A percentile compares a stretch with the other conserved stretches of the same genome.
Conservation (phyloP, 1,139 yeast genomes). For the Suhomyces terraborum region DNA sequence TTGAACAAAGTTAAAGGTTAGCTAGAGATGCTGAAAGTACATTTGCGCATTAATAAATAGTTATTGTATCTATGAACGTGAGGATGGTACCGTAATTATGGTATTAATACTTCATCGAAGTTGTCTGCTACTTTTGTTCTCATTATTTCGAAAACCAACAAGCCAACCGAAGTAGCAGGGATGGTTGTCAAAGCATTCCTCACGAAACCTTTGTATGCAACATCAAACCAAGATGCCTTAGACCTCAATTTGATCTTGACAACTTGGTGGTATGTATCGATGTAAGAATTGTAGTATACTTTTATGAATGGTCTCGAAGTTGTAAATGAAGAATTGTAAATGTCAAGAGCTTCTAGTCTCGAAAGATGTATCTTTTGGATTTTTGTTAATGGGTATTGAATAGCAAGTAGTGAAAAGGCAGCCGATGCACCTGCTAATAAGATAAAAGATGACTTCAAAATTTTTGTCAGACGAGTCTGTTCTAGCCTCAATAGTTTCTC, state of each 20-base stretch:
- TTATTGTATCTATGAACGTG: background rate
- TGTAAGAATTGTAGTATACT: conserved; percentile 66
- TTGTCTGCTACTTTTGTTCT: conserved; percentile 50
- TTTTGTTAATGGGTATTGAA: conserved; percentile 82
- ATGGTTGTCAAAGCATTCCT: conserved; percentile 73
- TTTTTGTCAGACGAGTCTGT: conserved; percentile 45
- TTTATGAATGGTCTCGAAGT: conserved; percentile 43
- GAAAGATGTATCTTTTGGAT: conserved; percentile 79
- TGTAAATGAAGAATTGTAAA: conserved; percentile 50
- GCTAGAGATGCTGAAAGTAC: background rate
- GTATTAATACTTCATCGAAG: conserved; percentile 21
- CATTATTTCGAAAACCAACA: conserved; percentile 82
- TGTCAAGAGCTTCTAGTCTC: conserved; percentile 77
- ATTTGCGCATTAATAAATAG: background rate
- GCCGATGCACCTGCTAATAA: conserved; percentile 90
- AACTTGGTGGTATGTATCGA: conserved; percentile 68
- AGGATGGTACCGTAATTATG: background rate
- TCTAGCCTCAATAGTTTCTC: conserved; percentile 35
- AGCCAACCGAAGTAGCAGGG: conserved; percentile 86
- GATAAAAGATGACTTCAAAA: conserved; percentile 69
- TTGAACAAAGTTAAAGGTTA: conserved; percentile 37
- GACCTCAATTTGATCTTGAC: conserved; percentile 55
- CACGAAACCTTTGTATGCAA: conserved; percentile 78
- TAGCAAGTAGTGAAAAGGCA: conserved; percentile 70
- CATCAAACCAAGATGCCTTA: conserved; percentile 56